Base-by-base conservation (phyloP, 805 yeast species). In the Wickerhamomyces xylosicus region DNA sequence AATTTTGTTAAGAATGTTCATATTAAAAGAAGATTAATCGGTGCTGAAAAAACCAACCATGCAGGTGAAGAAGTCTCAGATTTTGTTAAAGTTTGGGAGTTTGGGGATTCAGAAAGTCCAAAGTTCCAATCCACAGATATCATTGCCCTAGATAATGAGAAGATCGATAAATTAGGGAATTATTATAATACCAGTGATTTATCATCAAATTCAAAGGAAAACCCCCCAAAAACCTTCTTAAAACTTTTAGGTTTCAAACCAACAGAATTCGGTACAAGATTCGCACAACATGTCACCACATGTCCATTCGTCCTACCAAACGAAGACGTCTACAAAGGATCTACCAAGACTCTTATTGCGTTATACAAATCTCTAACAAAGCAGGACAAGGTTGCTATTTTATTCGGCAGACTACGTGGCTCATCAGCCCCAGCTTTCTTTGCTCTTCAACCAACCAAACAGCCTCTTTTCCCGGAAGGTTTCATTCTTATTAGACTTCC, bases 251-350 rank as follows among this genome's bases (percentile, higher is more conserved):
- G 95, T 1, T 85, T 85, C 56, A 64, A 85, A 42, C 60, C 67
- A 17, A 48, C 66, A 3, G 44, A 53, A 8, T 43, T 54, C 10
- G 63, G 69, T 33, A 62, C 71, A 37, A 66, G 69, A 41, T 71
- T 76, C 3, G 69, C 62, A 41, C 73, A 78, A 51, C 73, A 71
- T 44, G 55, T 72, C 10, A 60, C 69, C 2, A 71, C 75, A 4
- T 70, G 94, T 0, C 49, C 68, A 2, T 80, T 87, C 47, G 57
- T 90, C 1, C 74, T 79, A 7, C 87, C 95, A 0, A 79, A 80
- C 50, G 75, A 71, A 18, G 74, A 71, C 1, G 67, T 68, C 0
- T 72, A 63, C 42, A 58, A 67, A 19, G 84, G 89, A 19, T 83
- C 95, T 1, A 62, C 69, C 19, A 61, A 73, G 22, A 79, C 90